These are phyloP conservation scores for Chloranthus sessilifolius DNA, from an alignment of 164 flowering plant species.

Conservation along the genomic window DNA sequence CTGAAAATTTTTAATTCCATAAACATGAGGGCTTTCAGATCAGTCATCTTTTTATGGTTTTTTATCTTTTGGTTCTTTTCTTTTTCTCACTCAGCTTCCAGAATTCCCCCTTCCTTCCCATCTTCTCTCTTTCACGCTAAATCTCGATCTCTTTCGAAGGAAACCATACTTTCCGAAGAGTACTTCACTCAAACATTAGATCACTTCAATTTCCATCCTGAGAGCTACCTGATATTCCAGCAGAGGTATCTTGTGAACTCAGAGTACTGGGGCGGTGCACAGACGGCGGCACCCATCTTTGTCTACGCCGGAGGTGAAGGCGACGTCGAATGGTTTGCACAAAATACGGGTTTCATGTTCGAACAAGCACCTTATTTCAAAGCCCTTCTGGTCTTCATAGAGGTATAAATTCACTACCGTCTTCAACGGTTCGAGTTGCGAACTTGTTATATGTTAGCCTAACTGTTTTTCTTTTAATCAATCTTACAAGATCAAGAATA, in stretches of 20 bases:
- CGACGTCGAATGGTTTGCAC: conserved; percentile 78
- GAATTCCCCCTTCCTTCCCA: conserved; percentile 25
- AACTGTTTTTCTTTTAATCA: too few species aligned
- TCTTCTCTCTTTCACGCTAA: conserved; percentile 29
- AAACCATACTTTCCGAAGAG: conserved; percentile 28
- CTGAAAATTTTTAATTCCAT: too few species aligned
- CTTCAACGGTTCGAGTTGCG: too few species aligned
- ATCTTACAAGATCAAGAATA: too few species aligned
- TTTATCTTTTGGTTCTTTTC: not conserved
- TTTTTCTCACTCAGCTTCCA: conserved; percentile 16
- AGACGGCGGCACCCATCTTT: conserved; percentile 63
- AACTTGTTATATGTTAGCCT: too few species aligned
- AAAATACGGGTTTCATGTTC: conserved; percentile 80
- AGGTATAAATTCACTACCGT: conserved; percentile 6
- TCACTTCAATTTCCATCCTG: conserved; percentile 67
- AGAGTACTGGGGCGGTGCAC: conserved; percentile 66
- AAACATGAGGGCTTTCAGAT: too few species aligned
- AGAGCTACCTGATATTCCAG: conserved; percentile 66
- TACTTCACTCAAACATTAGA: conserved; percentile 79
- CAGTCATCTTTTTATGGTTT: too few species aligned
- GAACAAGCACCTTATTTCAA: conserved; percentile 65
- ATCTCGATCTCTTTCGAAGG: conserved; percentile 13
- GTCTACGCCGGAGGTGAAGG: conserved; percentile 89
- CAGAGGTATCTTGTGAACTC: conserved; percentile 65
- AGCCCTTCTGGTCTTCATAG: conserved; percentile 60